Conservation (phyloP, 176 grass and related monocot species). For the Oropetium thomaeum region DNA sequence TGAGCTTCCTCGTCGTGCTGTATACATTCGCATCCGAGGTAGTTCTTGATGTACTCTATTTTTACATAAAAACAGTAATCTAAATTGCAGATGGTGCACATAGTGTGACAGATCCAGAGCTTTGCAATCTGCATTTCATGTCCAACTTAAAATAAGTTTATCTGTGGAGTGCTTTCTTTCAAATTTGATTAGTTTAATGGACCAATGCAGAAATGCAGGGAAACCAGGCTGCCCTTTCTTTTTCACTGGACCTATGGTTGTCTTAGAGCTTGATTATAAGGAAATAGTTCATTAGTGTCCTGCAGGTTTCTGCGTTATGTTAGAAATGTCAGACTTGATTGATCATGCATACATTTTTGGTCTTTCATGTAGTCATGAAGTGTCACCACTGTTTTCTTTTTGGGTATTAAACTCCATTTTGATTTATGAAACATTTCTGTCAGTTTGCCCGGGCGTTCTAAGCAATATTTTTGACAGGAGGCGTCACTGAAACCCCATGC, state of each 20-base stretch:
- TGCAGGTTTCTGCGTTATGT: background rate
- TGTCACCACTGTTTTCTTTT: background rate
- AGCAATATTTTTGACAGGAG: conserved; percentile 56
- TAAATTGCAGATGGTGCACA: background rate
- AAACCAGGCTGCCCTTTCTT: too few species aligned
- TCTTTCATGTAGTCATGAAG: background rate
- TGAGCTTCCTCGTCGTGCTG: conserved; percentile 75
- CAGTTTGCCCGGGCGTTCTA: background rate
- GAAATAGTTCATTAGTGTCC: background rate
- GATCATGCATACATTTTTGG: background rate
- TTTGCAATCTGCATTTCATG: background rate
- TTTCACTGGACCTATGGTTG: conserved; percentile 1
- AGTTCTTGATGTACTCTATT: background rate
- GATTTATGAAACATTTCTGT: conserved; percentile 2
- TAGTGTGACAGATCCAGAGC: background rate
- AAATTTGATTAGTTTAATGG: background rate
- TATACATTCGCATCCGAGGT: conserved; percentile 75
- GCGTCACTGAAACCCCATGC: conserved; percentile 82
- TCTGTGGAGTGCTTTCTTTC: background rate
- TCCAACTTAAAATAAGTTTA: background rate
- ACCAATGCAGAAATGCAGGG: too few species aligned
- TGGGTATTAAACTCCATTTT: conserved; percentile 4
- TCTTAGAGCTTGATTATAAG: conserved; percentile 22
- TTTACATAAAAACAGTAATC: background rate
- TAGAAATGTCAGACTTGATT: conserved; percentile 22